Percentiles rank a stretch among this genome's conserved stretches.
These are phyloP conservation scores for Pleurotus cornucopiae DNA, from an alignment of 768 basidiomycete species.

Conservation along the genomic window DNA sequence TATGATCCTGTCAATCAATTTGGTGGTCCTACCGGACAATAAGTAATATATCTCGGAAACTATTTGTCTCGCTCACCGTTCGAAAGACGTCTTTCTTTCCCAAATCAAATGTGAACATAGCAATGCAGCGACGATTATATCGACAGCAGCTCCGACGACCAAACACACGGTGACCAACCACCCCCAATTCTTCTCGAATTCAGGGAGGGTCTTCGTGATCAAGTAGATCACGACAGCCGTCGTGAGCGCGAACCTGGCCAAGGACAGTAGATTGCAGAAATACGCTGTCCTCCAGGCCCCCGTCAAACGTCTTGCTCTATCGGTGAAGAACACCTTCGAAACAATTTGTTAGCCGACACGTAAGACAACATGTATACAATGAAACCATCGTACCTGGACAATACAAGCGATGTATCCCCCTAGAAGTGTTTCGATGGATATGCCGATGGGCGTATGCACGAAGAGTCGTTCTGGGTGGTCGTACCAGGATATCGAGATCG, in stretches of 20 bases:
- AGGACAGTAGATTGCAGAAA: not conserved
- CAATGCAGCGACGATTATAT: constrained; percentile 4
- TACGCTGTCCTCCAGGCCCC: not conserved
- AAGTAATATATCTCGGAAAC: not conserved
- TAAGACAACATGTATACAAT: no score
- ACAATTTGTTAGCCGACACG: not conserved
- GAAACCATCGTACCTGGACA: not conserved
- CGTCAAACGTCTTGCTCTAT: constrained; percentile 1
- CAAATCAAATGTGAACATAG: constrained; percentile 1
- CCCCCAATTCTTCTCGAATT: constrained; percentile 4
- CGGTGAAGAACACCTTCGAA: not conserved
- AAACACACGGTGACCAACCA: constrained; percentile 6
- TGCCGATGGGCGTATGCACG: not conserved
- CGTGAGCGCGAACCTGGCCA: constrained; percentile 3
- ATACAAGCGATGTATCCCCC: constrained; percentile 4
- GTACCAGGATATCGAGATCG: constrained; percentile 13
- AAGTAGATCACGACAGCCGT: not conserved
- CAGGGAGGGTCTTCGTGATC: constrained; percentile 11
- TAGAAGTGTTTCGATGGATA: constrained; percentile 1
- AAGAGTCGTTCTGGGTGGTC: constrained; percentile 5
- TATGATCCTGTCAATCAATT: constrained; percentile 6
- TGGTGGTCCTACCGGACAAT: constrained; percentile 1
- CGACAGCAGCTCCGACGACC: constrained; percentile 4
- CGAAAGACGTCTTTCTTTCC: constrained; percentile 1
- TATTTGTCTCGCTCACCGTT: not conserved